Evolutionary conservation across 306 rosid species (phyloP).

Genomic region (Gastrolobium bilobum): DNA sequence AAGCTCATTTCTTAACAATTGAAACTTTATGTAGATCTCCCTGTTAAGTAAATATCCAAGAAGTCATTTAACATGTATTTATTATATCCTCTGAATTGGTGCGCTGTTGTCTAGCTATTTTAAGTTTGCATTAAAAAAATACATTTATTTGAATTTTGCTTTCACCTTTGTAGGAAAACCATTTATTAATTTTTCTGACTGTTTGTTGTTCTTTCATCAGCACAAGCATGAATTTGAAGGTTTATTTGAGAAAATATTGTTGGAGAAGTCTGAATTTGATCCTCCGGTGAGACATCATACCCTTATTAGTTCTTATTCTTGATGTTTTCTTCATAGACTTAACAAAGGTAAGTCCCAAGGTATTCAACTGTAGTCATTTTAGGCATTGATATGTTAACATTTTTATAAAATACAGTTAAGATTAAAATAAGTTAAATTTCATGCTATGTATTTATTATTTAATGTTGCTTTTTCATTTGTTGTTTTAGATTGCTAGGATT

Average conservation of each 20-base stretch:
- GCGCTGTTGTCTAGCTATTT: slow-evolving; percentile 27
- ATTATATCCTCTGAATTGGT: background rate
- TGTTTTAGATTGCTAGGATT: slow-evolving; percentile 1
- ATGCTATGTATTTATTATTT: background rate
- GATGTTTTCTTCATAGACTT: slow-evolving; percentile 9
- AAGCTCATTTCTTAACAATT: slow-evolving; percentile 25
- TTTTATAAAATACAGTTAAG: background rate
- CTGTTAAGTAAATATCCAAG: slow-evolving; percentile 20
- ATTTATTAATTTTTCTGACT: slow-evolving; percentile 36
- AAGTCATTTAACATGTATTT: background rate
- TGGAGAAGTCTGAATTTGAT: slow-evolving; percentile 66
- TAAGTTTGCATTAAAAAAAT: background rate
- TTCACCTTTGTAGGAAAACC: slow-evolving; percentile 28
- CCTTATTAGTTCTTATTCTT: slow-evolving; percentile 19
- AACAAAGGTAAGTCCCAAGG: background rate
- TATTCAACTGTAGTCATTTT: slow-evolving; percentile 10
- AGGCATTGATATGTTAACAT: background rate
- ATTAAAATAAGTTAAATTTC: background rate
- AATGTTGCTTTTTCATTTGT: slow-evolving; percentile 9
- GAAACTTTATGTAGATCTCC: background rate
- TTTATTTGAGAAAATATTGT: slow-evolving; percentile 63
- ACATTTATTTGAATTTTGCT: background rate
- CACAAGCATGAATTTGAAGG: slow-evolving; percentile 68
- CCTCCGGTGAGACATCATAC: slow-evolving; percentile 72
- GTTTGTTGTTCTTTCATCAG: slow-evolving; percentile 57